A percentile compares a stretch with the other conserved stretches of the same genome.
phyloP scores from a whole-genome alignment of 805 yeast species.

The Wickerhamiella shivajii region DNA sequence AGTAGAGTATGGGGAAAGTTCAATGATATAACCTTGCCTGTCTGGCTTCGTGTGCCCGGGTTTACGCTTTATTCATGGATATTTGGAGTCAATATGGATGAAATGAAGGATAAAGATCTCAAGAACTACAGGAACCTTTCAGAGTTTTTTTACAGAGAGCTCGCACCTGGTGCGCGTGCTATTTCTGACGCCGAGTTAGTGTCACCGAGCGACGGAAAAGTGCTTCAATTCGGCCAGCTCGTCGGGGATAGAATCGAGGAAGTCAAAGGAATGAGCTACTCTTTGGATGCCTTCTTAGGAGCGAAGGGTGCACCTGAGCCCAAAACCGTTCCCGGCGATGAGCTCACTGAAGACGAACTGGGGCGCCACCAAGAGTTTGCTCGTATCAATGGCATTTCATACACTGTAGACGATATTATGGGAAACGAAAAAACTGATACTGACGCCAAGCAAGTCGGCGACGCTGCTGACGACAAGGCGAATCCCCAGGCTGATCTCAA shows the following conservation, averaged over 20 bases:
- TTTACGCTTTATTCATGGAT: slow-evolving; percentile 59
- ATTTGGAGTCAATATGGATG: slow-evolving; percentile 82
- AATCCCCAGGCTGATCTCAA: slow-evolving; percentile 1
- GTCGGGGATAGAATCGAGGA: slow-evolving; percentile 66
- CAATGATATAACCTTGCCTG: slow-evolving; percentile 69
- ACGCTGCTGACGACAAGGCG: slow-evolving; percentile 31
- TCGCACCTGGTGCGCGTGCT: slow-evolving; percentile 69
- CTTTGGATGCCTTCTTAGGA: slow-evolving; percentile 79
- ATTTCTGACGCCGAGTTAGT: slow-evolving; percentile 52
- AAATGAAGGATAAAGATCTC: slow-evolving; percentile 73
- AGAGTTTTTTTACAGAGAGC: slow-evolving; percentile 78
- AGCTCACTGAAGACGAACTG: slow-evolving; percentile 22
- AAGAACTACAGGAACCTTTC: slow-evolving; percentile 62
- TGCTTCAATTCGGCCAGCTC: slow-evolving; percentile 69
- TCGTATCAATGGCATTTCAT: slow-evolving; percentile 56
- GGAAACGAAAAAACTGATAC: slow-evolving; percentile 35
- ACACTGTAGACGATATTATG: slow-evolving; percentile 51
- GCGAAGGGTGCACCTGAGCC: slow-evolving; percentile 8
- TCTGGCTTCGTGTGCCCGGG: slow-evolving; percentile 76
- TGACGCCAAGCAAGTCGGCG: slow-evolving; percentile 51
- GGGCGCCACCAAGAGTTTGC: slow-evolving; percentile 62
- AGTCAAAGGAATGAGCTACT: slow-evolving; percentile 91
- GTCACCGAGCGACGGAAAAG: slow-evolving; percentile 88
- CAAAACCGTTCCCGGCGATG: slow-evolving; percentile 8
- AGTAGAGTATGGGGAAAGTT: slow-evolving; percentile 92